These are phyloP conservation scores for Guyanaporus albipodus DNA, from an alignment of 768 basidiomycete genomes.

Conservation along the genomic window DNA sequence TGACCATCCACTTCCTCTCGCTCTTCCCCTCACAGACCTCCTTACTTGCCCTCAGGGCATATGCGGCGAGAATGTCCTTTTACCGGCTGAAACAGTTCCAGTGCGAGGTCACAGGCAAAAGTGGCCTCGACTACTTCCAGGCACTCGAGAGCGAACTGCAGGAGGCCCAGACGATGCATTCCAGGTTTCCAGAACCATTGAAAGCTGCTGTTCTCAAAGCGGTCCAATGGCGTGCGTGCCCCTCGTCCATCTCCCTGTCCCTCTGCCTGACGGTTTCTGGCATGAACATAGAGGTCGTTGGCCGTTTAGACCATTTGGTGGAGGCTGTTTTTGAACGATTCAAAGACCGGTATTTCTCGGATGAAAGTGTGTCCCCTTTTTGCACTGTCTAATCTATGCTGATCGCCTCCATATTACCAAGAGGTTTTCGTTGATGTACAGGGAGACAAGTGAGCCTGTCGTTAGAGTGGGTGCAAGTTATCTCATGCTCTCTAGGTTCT, in stretches of 20 bases:
- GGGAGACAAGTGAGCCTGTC: slow-evolving; percentile 71
- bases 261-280: slow-evolving; percentile 10
- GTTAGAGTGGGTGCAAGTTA: slow-evolving; percentile 2
- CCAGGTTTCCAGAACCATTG: slow-evolving; percentile 87
- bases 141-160: slow-evolving; percentile 88
- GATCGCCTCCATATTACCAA: slow-evolving; percentile 32
- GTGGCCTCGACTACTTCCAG: slow-evolving; percentile 89
- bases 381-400: slow-evolving; percentile 8
- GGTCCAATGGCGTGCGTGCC: slow-evolving; percentile 92
- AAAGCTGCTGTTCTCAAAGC: slow-evolving; percentile 88
- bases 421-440: slow-evolving; percentile 84
- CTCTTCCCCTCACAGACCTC: slow-evolving; percentile 23
- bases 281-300: slow-evolving; percentile 78
- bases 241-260: slow-evolving; percentile 16
- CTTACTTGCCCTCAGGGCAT: slow-evolving; percentile 45
- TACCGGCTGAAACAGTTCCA: slow-evolving; percentile 93
- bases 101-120: slow-evolving; percentile 96
- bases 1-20: slow-evolving; percentile 20
- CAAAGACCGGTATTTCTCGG: slow-evolving; percentile 90
- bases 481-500: slow-evolving; percentile 52
- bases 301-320: slow-evolving; percentile 90
- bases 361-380: slow-evolving; percentile 67
- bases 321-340: slow-evolving; percentile 95
- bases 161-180: slow-evolving; percentile 86
- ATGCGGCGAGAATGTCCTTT: slow-evolving; percentile 90